These are phyloP conservation scores for Neoarthrinium moseri DNA, from an alignment of 2,329 filamentous ascomycete species.

Conservation along the genomic window DNA sequence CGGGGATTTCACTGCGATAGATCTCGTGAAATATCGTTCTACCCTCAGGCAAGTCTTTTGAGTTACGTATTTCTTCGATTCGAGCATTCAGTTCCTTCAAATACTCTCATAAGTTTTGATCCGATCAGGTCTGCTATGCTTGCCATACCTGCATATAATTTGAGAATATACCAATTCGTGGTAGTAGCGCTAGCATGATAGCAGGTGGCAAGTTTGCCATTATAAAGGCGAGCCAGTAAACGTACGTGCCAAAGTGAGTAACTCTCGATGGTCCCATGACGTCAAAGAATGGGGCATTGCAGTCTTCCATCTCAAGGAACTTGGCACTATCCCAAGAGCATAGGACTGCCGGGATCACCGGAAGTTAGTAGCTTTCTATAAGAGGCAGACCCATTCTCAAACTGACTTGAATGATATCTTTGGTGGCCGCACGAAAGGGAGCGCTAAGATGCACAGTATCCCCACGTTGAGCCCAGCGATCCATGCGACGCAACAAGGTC, in stretches of 20 bases:
- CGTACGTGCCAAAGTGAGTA: constrained; percentile 19
- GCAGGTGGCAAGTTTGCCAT: constrained; percentile 18
- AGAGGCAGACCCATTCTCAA: too few relatives aligned
- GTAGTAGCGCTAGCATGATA: constrained; percentile 18
- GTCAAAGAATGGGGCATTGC: constrained; percentile 25
- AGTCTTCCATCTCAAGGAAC: constrained; percentile 28
- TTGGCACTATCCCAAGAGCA: constrained; percentile 20
- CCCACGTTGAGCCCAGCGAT: constrained; percentile 16
- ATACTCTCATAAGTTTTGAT: too few relatives aligned
- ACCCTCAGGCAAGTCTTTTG: constrained; percentile 18
- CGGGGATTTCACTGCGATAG: background rate
- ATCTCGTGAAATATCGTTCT: constrained; percentile 26
- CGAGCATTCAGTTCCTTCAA: too few relatives aligned
- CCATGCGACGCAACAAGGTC: constrained; percentile 18
- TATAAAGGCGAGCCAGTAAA: constrained; percentile 18
- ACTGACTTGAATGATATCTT: constrained; percentile 21
- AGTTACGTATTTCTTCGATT: constrained; percentile 13
- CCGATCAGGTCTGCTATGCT: too few relatives aligned
- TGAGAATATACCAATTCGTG: constrained; percentile 14
- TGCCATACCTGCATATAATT: too few relatives aligned
- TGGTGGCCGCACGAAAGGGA: constrained; percentile 18
- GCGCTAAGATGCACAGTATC: constrained; percentile 15
- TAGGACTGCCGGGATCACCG: too few relatives aligned
- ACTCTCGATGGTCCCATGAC: constrained; percentile 14
- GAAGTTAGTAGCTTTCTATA: too few relatives aligned